Percentiles rank a stretch among this genome's conserved stretches.
Conservation (phyloP, 345 rosid genomes). For the Populus ilicifolia region DNA sequence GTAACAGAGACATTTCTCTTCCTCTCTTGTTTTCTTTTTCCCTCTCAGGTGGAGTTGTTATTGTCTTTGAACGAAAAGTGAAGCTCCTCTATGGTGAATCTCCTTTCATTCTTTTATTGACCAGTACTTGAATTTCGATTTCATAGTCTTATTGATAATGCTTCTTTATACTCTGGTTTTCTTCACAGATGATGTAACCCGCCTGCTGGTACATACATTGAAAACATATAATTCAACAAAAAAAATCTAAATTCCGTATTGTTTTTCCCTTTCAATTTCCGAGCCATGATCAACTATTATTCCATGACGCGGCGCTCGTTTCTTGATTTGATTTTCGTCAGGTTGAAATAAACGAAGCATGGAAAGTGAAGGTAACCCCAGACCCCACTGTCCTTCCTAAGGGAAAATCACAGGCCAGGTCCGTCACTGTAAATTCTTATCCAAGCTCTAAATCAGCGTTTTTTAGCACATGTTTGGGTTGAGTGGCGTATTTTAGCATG, state of each 20-base stretch:
- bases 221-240: background rate
- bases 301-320: background rate
- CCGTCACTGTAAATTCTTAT: background rate
- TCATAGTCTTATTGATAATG: background rate
- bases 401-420: slow-evolving; percentile 71
- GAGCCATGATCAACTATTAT: background rate
- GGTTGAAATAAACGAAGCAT: slow-evolving; percentile 81
- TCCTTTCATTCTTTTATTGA: background rate
- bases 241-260: background rate
- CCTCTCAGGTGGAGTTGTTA: slow-evolving; percentile 81
- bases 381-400: slow-evolving; percentile 71
- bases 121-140: background rate
- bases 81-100: slow-evolving; percentile 67
- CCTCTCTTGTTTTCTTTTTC: background rate
- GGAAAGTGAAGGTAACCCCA: slow-evolving; percentile 53
- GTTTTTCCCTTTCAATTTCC: background rate
- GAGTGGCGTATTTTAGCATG: too few relatives aligned
- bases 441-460: background rate
- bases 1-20: background rate
- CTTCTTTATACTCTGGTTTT: background rate
- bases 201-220: slow-evolving; percentile 55
- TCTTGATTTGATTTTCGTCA: slow-evolving; percentile 15
- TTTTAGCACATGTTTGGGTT: background rate
- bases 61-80: slow-evolving; percentile 90
- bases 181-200: slow-evolving; percentile 69